Evolutionary conservation across 176 grass and related monocot species (phyloP).

Genomic region (Lolium multiflorum): DNA sequence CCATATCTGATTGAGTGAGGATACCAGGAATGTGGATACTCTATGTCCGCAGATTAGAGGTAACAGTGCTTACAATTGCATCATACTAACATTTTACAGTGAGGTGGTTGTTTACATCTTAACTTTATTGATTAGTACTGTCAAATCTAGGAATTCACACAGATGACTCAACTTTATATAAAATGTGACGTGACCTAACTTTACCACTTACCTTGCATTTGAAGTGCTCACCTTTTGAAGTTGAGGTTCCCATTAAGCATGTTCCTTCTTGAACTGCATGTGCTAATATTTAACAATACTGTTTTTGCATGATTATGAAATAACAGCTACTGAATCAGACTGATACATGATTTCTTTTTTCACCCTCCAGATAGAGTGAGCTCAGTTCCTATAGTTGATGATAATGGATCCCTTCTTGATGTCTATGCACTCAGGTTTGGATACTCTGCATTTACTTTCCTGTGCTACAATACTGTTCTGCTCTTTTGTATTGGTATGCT

Average conservation of each 20-base stretch:
- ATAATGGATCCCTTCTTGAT: slow-evolving; percentile 59
- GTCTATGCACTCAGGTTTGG: slow-evolving; percentile 68
- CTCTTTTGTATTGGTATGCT: slow-evolving; percentile 31
- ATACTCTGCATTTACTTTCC: slow-evolving; percentile 34
- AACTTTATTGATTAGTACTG: background rate
- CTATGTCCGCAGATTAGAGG: background rate
- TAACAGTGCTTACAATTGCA: background rate
- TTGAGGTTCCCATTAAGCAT: slow-evolving; percentile 2
- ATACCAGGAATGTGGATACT: slow-evolving; percentile 9
- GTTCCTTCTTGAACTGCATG: slow-evolving; percentile 39
- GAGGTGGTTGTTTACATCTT: slow-evolving; percentile 18
- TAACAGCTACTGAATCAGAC: slow-evolving; percentile 11
- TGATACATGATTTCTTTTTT: slow-evolving; percentile 20
- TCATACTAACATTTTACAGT: background rate
- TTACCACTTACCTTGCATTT: background rate
- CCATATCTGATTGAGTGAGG: background rate
- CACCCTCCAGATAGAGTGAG: slow-evolving; percentile 56
- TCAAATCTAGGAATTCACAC: slow-evolving; percentile 21
- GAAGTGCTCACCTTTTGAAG: slow-evolving; percentile 35
- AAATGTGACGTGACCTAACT: slow-evolving; percentile 20
- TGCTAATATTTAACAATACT: slow-evolving; percentile 31
- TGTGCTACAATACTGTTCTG: slow-evolving; percentile 3
- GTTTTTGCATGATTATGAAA: slow-evolving; percentile 16
- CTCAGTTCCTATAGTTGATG: slow-evolving; percentile 71
- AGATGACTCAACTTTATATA: background rate